These are phyloP conservation scores for Neurospora pannonica DNA, from an alignment of 495 filamentous ascomycete species.

Conservation along the genomic window DNA sequence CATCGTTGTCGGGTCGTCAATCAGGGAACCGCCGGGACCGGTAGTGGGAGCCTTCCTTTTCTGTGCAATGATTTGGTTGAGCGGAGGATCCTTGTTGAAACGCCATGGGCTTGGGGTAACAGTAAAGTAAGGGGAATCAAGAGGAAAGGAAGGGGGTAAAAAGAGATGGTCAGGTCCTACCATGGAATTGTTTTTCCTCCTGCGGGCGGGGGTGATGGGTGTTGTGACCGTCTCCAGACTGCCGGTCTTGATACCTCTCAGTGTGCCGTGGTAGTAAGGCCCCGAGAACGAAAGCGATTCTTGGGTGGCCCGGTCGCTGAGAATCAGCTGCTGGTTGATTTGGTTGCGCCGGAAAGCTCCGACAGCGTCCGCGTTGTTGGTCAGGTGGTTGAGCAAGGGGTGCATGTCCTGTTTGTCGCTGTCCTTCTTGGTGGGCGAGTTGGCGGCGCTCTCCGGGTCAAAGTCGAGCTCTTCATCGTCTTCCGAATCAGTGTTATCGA, in stretches of 20 bases:
- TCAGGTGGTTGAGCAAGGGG: conserved; percentile 55
- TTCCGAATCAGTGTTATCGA: conserved; percentile 50
- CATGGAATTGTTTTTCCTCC: conserved; percentile 29
- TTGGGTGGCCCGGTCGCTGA: conserved; percentile 46
- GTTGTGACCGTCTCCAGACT: conserved; percentile 44
- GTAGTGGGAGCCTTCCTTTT: conserved; percentile 42
- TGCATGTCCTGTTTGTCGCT: conserved; percentile 18
- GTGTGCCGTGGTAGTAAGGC: conserved; percentile 39
- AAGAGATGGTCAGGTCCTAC: background rate
- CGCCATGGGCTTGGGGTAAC: background rate
- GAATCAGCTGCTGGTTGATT: conserved; percentile 58
- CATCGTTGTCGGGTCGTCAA: background rate
- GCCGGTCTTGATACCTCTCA: conserved; percentile 46
- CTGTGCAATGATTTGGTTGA: conserved; percentile 22
- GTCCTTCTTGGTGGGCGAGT: conserved; percentile 40
- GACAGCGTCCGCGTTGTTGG: conserved; percentile 52
- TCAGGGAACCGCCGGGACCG: conserved; percentile 8
- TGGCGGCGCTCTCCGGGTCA: conserved; percentile 35
- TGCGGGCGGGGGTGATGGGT: conserved; percentile 44
- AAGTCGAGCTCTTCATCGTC: conserved; percentile 26
- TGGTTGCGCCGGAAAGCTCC: conserved; percentile 75
- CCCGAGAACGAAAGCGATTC: conserved; percentile 44
- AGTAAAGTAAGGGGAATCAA: conserved; percentile 1
- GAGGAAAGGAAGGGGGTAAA: background rate
- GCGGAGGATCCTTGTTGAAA: conserved; percentile 29